phyloP scores from a whole-genome alignment of 129 eudicot genomes.

The Chrysanthemum seticuspe region DNA sequence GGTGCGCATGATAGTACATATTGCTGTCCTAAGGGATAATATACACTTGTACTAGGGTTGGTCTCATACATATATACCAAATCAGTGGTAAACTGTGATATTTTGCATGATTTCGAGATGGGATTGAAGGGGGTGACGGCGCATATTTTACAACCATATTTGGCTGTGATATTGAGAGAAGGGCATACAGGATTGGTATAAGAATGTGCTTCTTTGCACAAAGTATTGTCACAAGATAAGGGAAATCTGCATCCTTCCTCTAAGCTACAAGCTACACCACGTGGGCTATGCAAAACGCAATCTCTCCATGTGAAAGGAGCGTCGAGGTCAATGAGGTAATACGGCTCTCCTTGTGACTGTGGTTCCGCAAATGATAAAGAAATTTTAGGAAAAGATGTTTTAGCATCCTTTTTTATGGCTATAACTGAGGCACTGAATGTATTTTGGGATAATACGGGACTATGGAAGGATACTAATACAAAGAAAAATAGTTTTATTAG shows the following conservation, averaged over 20 bases:
- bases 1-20: conserved; percentile 2
- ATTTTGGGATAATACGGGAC: background rate
- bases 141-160: background rate
- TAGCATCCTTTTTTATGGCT: background rate
- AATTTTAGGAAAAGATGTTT: background rate
- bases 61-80: background rate
- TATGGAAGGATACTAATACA: background rate
- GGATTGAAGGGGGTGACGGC: background rate
- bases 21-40: background rate
- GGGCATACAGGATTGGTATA: conserved; percentile 7
- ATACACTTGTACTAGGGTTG: background rate
- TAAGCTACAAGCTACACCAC: background rate
- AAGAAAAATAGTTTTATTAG: background rate
- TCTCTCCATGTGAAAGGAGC: conserved; percentile 9
- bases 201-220: background rate
- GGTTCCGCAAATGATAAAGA: background rate
- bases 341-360: background rate
- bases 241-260: conserved; percentile 17
- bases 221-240: background rate
- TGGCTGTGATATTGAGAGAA: conserved; percentile 1
- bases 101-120: conserved; percentile 4
- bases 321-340: conserved; percentile 3
- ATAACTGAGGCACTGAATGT: background rate
- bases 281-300: background rate
- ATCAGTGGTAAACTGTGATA: conserved; percentile 7